Evolutionary conservation across 1,139 yeast species (phyloP).

Genomic region (Geotrichum histeridarum): DNA sequence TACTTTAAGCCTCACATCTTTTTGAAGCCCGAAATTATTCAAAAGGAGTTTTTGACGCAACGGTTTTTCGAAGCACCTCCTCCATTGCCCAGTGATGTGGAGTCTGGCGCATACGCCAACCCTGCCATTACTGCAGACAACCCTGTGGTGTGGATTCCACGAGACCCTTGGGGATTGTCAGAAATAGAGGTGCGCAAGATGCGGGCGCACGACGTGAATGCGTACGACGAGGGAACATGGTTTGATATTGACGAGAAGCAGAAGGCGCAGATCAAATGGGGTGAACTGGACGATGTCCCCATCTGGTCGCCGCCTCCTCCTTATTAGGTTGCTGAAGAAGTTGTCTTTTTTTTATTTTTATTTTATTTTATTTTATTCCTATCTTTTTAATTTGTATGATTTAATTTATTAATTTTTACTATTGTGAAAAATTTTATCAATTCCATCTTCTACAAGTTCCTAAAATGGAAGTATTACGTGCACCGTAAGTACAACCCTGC

Average conservation of each 20-base stretch:
- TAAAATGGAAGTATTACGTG: no score
- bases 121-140: constrained; percentile 65
- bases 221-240: constrained; percentile 62
- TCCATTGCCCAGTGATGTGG: constrained; percentile 36
- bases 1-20: constrained; percentile 58
- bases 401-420: background rate
- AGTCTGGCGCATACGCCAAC: constrained; percentile 58
- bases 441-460: background rate
- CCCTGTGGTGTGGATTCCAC: constrained; percentile 83
- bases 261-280: constrained; percentile 25
- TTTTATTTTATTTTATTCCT: background rate
- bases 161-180: constrained; percentile 79
- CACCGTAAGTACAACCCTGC: no score
- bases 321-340: background rate
- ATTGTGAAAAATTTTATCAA: background rate
- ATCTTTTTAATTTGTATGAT: background rate
- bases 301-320: constrained; percentile 22
- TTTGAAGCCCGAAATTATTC: constrained; percentile 34
- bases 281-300: constrained; percentile 26
- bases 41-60: constrained; percentile 38
- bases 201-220: constrained; percentile 41
- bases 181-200: constrained; percentile 49
- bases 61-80: constrained; percentile 40
- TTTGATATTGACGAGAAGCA: constrained; percentile 41
- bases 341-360: background rate